Evolutionary conservation across 2,329 filamentous ascomycete species (phyloP).

Genomic region (Clarireedia hainanense): DNA sequence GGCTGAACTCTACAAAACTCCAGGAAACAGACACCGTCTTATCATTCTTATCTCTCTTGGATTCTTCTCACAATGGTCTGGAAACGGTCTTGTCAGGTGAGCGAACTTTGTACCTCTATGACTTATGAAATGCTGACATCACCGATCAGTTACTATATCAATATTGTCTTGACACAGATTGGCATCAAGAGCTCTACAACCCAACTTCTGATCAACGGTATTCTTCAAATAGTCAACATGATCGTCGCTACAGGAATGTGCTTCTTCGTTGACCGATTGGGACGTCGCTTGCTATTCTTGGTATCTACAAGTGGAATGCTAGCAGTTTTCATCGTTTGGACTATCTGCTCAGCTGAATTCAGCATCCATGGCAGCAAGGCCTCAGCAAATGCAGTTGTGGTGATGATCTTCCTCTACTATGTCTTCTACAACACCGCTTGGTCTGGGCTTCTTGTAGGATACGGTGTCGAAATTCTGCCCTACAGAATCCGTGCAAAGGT

Average conservation of each 20-base stretch:
- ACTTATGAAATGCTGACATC: not conserved
- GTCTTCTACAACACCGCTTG: constrained; percentile 34
- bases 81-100: constrained; percentile 38
- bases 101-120: not conserved
- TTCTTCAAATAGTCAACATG: constrained; percentile 19
- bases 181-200: constrained; percentile 30
- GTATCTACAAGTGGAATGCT: constrained; percentile 22
- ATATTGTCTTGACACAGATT: constrained; percentile 31
- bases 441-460: constrained; percentile 21
- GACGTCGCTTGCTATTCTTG: constrained; percentile 23
- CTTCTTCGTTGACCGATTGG: constrained; percentile 27
- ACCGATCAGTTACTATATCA: constrained; percentile 27
- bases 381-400: constrained; percentile 27
- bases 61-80: constrained; percentile 51
- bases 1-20: constrained; percentile 40
- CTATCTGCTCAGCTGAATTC: constrained; percentile 19
- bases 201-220: constrained; percentile 32
- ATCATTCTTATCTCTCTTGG: constrained; percentile 46
- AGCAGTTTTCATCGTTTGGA: constrained; percentile 28
- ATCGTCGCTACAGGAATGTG: constrained; percentile 22
- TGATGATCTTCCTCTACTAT: constrained; percentile 43
- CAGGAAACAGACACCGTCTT: constrained; percentile 46
- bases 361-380: constrained; percentile 11
- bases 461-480: constrained; percentile 24
- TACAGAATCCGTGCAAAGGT: constrained; percentile 28